Evolutionary conservation across 2,329 filamentous ascomycete genomes (phyloP).

Genomic region (Colletotrichum liriopes): DNA sequence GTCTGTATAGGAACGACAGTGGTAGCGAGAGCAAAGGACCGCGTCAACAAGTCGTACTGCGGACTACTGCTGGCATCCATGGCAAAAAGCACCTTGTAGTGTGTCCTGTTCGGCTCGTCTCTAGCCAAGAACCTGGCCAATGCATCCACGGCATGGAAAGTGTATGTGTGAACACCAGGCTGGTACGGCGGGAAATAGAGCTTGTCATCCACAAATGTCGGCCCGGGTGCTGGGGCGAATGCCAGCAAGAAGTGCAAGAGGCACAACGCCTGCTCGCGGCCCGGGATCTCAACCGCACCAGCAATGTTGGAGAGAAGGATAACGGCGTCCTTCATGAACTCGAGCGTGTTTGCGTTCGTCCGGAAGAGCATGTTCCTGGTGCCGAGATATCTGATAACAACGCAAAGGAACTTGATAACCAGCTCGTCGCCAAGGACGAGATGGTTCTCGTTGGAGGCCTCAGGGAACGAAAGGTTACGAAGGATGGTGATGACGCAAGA

Average conservation of each 20-base stretch:
- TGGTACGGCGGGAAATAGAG: conserved; percentile 88
- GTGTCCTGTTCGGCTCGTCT: conserved; percentile 91
- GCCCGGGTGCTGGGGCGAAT: conserved; percentile 86
- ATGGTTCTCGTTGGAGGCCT: conserved; percentile 73
- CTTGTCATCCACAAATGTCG: conserved; percentile 66
- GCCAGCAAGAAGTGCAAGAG: conserved; percentile 91
- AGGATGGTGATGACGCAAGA: conserved; percentile 94
- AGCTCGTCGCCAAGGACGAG: conserved; percentile 79
- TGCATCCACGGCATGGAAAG: conserved; percentile 90
- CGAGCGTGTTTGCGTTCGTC: conserved; percentile 86
- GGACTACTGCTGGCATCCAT: conserved; percentile 76
- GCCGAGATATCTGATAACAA: conserved; percentile 87
- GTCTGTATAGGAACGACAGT: conserved; percentile 83
- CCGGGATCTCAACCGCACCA: conserved; percentile 83
- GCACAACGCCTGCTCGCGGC: conserved; percentile 88
- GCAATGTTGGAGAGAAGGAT: conserved; percentile 92
- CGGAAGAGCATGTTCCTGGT: conserved; percentile 90
- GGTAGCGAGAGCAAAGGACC: conserved; percentile 89
- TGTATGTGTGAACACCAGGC: conserved; percentile 86
- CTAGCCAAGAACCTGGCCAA: conserved; percentile 92
- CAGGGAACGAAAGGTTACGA: conserved; percentile 90
- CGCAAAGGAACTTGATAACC: conserved; percentile 87
- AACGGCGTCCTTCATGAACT: conserved; percentile 97
- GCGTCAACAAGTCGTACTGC: conserved; percentile 86
- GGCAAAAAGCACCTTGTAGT: conserved; percentile 87